Evolutionary conservation across 202 grass and related monocot genomes (phyloP), one percentile per base, ranked within the genome.

Genomic region (Schoenoplectus triqueter): DNA sequence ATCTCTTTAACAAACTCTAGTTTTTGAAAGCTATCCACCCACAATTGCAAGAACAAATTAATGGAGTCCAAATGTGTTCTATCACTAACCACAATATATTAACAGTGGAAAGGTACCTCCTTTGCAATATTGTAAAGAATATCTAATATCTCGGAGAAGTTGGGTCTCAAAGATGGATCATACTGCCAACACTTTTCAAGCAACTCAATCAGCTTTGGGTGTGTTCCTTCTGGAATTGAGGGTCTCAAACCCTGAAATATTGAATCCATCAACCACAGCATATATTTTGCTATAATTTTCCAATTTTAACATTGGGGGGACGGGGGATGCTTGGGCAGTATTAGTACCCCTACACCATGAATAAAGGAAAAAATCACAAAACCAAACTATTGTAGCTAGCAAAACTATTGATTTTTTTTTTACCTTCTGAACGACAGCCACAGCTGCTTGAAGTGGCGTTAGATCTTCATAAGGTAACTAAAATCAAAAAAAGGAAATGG

Each of bases 371-470:
- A 31, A 31, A 31, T 31, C 56, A n/a, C 3, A 59, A 63, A 8
- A 61, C 10, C 14, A 31, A 17, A 14, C 2, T 5, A 49, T 19
- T 49, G 10, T 73, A 60, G 46, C 50, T 51, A 66, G 44, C 48
- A 8, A 73, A 83, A 76, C 2, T 17, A 59, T 62, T 21, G 11
- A 47, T 73, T 31, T 31, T 31, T 31, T 31, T 31, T 45, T 50
- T 90, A 97, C 94, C 89, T 97, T 97, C 78, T 97, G 94, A 87
- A 94, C 94, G 65, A 97, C 94, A 2, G 89, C 88, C 66, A 97
- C 90, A 11, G 94, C 94, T 70, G 94, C 92, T 87, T 97, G 94
- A 77, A 97, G 89, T 75, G 94, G 94, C 13, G 94, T 97, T 84
- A 97, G 84, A 10, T 97, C 88, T 92, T 94, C 89, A 19, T 97